Evolutionary conservation across 495 filamentous ascomycete genomes (phyloP), one percentile per base, ranked within the genome.

Genomic region (Cercophora samala): DNA sequence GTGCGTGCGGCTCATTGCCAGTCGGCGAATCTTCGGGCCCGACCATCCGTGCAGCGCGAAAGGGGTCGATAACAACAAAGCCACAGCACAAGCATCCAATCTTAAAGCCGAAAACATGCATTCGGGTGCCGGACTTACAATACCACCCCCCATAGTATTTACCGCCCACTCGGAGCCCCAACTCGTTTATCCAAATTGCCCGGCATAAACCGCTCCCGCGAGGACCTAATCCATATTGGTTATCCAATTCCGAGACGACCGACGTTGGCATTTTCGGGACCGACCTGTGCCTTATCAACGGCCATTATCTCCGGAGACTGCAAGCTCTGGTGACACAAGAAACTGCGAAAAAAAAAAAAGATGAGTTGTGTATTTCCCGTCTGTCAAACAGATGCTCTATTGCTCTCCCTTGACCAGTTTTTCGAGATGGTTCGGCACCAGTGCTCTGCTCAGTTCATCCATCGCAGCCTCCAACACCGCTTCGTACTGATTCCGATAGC

Each of bases 401-500:
- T 46, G 37, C 13, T 46, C 37, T 11, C 37, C 37, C 11, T 46
- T 46, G 5, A 46, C 37, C 15, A 46, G 9, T 17, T 46, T 46
- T 17, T 18, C 37, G 15, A 46, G 37, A 17, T 46, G 37, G 11
- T 46, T 46, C 37, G 37, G 37, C 37, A 46, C 37, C 8, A 46
- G 11, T 17, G 37, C 37, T 9, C 37, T 46, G 37, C 37, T 46
- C 9, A 46, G 37, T 17, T 46, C 32, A 46, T 60, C 59, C 64
- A 74, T 58, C 26, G 75, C 73, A 24, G 66, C 64, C 3, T 25
- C 69, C 46, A 81, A 53, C 11, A 82, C 81, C 63, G 72, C 76
- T 61, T 69, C 70, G 64, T 77, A 83, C 67, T 80, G 79, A 29
- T 63, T 60, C 62, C 81, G 68, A 68, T 83, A 82, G 5, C 68